These are phyloP conservation scores for Zoysia matrella DNA, from an alignment of 202 grass and related monocot genomes.

Conservation along the genomic window DNA sequence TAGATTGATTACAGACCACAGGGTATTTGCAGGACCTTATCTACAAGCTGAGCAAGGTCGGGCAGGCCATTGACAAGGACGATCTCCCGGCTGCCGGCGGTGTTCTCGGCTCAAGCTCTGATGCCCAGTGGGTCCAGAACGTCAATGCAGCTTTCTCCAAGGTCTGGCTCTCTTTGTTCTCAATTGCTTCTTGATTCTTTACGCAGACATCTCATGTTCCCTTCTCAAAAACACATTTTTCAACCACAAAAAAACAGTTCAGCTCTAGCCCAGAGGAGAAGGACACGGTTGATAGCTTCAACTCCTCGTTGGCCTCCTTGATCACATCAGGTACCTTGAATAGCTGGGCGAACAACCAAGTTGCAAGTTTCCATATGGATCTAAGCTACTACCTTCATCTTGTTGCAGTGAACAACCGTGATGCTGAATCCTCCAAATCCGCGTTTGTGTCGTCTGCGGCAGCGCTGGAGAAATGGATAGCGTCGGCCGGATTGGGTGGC, in stretches of 20 bases:
- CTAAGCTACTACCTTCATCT: not conserved
- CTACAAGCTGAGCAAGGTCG: too few species aligned
- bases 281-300: too few species aligned
- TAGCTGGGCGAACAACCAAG: too few species aligned
- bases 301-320: conserved; percentile 7
- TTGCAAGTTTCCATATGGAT: too few species aligned
- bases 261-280: conserved; percentile 50
- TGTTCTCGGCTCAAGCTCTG: conserved; percentile 57
- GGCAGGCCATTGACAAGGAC: conserved; percentile 85
- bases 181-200: not conserved
- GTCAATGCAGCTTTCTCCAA: conserved; percentile 84
- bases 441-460: conserved; percentile 86
- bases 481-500: too few species aligned
- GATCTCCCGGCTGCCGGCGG: conserved; percentile 69
- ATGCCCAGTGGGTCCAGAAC: conserved; percentile 73
- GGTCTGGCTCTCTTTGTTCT: conserved; percentile 28
- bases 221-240: not conserved
- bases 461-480: conserved; percentile 80
- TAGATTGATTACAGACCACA: conserved; percentile 53
- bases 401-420: conserved; percentile 77
- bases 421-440: conserved; percentile 70
- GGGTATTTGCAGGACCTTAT: conserved; percentile 44
- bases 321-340: conserved; percentile 64
- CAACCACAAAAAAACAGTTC: conserved; percentile 38
- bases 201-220: not conserved